Base-by-base conservation (phyloP, 208 protist genomes). In the Novymonas esmeraldas region DNA sequence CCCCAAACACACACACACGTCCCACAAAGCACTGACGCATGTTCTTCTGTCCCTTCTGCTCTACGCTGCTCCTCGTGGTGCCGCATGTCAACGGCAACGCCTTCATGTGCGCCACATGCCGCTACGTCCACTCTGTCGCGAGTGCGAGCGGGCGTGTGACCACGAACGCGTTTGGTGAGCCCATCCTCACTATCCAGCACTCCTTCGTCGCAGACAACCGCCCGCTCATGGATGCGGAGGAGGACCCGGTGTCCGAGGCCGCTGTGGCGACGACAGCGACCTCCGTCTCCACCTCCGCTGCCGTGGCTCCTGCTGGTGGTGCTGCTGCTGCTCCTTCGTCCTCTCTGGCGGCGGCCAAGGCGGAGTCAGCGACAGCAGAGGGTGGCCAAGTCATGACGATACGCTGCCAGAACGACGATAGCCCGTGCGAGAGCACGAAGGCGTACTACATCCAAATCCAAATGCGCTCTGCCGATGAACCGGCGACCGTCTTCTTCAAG, bases 391-490 rank as follows among this genome's bases (percentile, higher is more conserved):
- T 96, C 28, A 96, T 92, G 58, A 94, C 87, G 10, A 83, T 92
- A 31, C 64, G 60, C 2, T 96, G 91, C 61, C 77, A 90, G 64
- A 95, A 94, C 67, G 87, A 93, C 26, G 82, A 88, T 26, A 70
- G 62, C 28, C 39, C 50, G 46, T 99, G 98, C 70, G 78, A 78
- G 20, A 76, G 97, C 50, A 61, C 74, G 14, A 77, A 86, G 58
- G 97, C 97, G 9, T 98, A 89, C 66, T 99, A 94, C 72, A 87
- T 98, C 48, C 97, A 99, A 64, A 82, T 98, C 57, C 98, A 99
- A 79, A 99, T 98, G 69, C 89, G 98, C 31, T 98, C 93, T 14
- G 98, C 98, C 7, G 98, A 99, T 89, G 98, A 99, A 83, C 98
- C 98, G 22, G 93, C 96, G 50, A 99, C 98, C 20, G 97, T 92